phyloP scores from a whole-genome alignment of 768 basidiomycete genomes.

The Agaricus sinodeliciosus region DNA sequence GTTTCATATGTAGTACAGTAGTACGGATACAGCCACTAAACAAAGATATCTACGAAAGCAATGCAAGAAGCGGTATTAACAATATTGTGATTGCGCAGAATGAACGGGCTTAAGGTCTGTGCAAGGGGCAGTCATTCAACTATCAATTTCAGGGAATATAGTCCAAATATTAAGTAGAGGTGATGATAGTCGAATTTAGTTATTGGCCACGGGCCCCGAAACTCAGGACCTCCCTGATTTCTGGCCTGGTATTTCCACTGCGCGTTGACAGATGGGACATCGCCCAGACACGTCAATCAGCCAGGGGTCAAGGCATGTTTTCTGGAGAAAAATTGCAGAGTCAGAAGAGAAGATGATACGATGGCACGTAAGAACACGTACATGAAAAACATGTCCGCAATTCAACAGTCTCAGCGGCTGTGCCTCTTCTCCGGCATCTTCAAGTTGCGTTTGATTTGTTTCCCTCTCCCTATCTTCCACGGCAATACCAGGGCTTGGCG shows the following conservation, averaged over 20 bases:
- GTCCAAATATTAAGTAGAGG: background rate
- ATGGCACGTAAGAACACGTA: constrained; percentile 30
- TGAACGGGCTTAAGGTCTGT: too few species aligned
- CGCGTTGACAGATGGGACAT: constrained; percentile 81
- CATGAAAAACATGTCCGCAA: constrained; percentile 90
- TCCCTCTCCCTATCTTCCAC: background rate
- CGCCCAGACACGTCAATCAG: constrained; percentile 77
- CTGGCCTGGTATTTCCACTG: constrained; percentile 48
- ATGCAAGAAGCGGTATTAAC: too few species aligned
- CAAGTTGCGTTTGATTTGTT: constrained; percentile 36
- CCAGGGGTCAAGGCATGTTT: constrained; percentile 91
- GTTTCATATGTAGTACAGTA: too few species aligned
- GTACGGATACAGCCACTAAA: too few species aligned
- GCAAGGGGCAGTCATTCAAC: too few species aligned
- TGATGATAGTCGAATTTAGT: background rate
- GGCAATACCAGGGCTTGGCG: constrained; percentile 1
- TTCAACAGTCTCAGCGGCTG: constrained; percentile 70
- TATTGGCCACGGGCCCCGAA: background rate
- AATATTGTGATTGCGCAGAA: too few species aligned
- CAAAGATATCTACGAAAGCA: too few species aligned
- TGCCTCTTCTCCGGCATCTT: constrained; percentile 69
- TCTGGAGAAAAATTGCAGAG: constrained; percentile 30
- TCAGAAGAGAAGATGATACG: background rate
- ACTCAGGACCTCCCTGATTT: constrained; percentile 22
- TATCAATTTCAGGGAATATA: too few species aligned